Evolutionary conservation across 345 rosid species (phyloP).

Genomic region (Hypericum perforatum): DNA sequence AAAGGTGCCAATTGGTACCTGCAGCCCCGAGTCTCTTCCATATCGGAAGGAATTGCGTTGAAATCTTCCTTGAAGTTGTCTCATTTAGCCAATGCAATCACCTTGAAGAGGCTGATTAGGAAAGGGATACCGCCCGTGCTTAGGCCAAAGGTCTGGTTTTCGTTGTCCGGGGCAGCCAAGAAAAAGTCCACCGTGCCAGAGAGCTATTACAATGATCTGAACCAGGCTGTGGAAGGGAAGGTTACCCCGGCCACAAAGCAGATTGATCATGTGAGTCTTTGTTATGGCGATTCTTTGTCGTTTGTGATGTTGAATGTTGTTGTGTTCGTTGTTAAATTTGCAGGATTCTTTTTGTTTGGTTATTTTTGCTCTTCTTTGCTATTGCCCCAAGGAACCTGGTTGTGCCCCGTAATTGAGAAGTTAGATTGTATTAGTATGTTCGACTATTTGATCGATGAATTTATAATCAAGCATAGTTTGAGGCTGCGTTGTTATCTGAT

Average conservation of each 20-base stretch:
- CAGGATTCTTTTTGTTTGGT: no score
- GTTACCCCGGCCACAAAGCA: conserved; percentile 90
- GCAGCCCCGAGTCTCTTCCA: conserved; percentile 55
- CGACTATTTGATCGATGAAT: no score
- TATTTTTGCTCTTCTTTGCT: no score
- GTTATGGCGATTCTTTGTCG: no score
- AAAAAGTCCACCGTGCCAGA: conserved; percentile 98
- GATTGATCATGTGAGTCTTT: conserved; percentile 89
- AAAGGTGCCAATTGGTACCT: conserved; percentile 99
- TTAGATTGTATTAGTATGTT: no score
- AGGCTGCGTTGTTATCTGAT: no score
- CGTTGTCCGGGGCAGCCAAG: conserved; percentile 98
- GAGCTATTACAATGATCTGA: conserved; percentile 80
- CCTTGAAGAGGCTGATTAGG: conserved; percentile 81
- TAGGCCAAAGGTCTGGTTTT: conserved; percentile 96
- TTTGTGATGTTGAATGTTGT: no score
- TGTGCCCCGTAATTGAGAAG: no score
- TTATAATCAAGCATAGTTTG: no score
- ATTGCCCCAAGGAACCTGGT: no score
- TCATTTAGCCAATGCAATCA: conserved; percentile 65
- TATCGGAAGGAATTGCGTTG: conserved; percentile 57
- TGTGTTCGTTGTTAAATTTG: no score
- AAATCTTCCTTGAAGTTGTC: conserved; percentile 84
- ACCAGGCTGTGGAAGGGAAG: conserved; percentile 83
- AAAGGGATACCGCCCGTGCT: conserved; percentile 97